Percentiles rank a stretch among this genome's conserved stretches.
Evolutionary conservation across 176 grass and related monocot genomes (phyloP).

Genomic region (Zoysia japonica): DNA sequence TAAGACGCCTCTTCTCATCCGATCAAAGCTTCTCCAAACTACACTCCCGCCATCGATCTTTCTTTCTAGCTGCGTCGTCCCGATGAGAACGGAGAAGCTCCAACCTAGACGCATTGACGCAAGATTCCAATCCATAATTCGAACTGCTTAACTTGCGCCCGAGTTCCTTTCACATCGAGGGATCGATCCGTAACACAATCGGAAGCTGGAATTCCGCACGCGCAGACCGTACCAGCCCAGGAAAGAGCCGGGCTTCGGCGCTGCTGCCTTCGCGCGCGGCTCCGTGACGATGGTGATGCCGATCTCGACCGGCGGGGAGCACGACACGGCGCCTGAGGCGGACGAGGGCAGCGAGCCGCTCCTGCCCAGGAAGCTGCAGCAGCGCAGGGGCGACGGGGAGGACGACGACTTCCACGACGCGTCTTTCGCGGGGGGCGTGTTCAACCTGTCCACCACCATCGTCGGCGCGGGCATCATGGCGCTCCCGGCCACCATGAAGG

Average conservation of each 20-base stretch:
- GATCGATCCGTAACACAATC: background rate
- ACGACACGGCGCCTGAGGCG: constrained; percentile 37
- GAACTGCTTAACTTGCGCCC: background rate
- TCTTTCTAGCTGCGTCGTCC: background rate
- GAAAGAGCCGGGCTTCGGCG: background rate
- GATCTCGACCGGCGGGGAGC: constrained; percentile 41
- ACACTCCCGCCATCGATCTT: background rate
- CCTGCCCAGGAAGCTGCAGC: constrained; percentile 44
- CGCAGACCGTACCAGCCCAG: constrained; percentile 23
- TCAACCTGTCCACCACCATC: constrained; percentile 91
- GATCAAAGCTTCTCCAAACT: constrained; percentile 24
- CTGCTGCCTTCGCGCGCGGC: constrained; percentile 15
- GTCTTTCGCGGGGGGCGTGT: constrained; percentile 75
- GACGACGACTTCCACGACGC: constrained; percentile 68
- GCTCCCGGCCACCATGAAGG: constrained; percentile 89
- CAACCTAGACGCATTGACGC: background rate
- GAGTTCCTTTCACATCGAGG: background rate
- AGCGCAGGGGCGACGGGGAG: constrained; percentile 12
- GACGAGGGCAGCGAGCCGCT: constrained; percentile 56
- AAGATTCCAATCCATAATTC: background rate
- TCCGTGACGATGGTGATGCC: constrained; percentile 44
- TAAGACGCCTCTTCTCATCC: constrained; percentile 41
- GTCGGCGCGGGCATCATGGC: constrained; percentile 97
- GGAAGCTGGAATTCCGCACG: constrained; percentile 47
- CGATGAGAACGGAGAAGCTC: constrained; percentile 2